Conservation (phyloP, 371 early-diverging fungal species). For the Rhizopus microsporus region DNA sequence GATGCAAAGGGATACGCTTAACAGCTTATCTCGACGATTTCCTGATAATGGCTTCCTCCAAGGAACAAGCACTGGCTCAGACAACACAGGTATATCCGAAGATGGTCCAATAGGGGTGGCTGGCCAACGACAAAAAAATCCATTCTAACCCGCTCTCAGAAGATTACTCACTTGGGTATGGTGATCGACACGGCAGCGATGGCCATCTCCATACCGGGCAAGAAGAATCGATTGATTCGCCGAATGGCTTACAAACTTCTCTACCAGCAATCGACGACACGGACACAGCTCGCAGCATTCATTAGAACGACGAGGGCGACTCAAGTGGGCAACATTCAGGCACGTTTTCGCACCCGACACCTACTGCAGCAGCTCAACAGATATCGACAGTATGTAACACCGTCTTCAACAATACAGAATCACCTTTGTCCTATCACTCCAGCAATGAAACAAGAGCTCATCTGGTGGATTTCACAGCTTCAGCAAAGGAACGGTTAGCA, state of each 20-base stretch:
- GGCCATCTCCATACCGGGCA: not conserved
- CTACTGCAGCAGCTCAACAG: not conserved
- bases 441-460: no score
- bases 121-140: constrained; percentile 13
- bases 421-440: no score
- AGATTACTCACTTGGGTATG: constrained; percentile 17
- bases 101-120: not conserved
- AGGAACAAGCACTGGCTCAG: not conserved
- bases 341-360: not conserved
- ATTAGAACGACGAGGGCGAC: not conserved
- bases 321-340: not conserved
- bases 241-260: not conserved
- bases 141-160: constrained; percentile 6
- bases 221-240: constrained; percentile 24
- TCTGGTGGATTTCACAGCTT: no score
- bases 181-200: constrained; percentile 2
- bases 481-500: no score
- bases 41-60: constrained; percentile 6
- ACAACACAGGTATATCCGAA: not conserved
- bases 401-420: no score
- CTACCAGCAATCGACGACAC: not conserved
- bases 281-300: not conserved
- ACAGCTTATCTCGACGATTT: constrained; percentile 10
- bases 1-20: constrained; percentile 10
- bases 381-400: no score